phyloP scores from a whole-genome alignment of 148 eudicot species.

The Tetragonia tetragonoides region DNA sequence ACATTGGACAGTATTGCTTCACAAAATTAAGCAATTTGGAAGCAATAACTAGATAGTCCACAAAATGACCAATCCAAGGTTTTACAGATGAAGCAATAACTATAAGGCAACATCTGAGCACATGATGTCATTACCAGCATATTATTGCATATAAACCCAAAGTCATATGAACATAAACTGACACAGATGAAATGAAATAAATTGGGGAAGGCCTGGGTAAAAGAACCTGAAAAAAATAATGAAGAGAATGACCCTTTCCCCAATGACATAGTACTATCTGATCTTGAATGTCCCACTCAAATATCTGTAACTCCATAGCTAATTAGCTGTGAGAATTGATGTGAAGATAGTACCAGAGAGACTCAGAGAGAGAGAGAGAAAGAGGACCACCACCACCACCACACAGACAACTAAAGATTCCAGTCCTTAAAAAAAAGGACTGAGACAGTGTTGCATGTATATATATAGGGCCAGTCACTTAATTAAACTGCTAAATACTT shows the following conservation, averaged over 20 bases:
- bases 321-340: not conserved
- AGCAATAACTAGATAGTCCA: too few relatives aligned
- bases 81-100: too few relatives aligned
- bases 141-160: not conserved
- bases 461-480: conserved; percentile 1
- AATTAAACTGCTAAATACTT: not conserved
- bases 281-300: conserved; percentile 13
- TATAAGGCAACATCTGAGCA: not conserved
- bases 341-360: not conserved
- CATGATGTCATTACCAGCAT: not conserved
- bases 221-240: not conserved
- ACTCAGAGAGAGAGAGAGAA: too few relatives aligned
- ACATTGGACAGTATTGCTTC: too few relatives aligned
- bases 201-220: not conserved
- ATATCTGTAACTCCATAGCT: not conserved
- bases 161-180: not conserved
- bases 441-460: not conserved
- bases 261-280: conserved; percentile 14
- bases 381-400: too few relatives aligned
- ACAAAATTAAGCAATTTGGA: too few relatives aligned
- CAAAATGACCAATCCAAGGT: too few relatives aligned
- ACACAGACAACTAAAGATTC: conserved; percentile 14
- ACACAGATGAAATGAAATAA: conserved; percentile 12
- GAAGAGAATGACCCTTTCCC: not conserved
- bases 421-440: not conserved